Evolutionary conservation across 352 stramenopile genomes (phyloP), one percentile per base, ranked within the genome.

Genomic region (Plasmopara viticola): DNA sequence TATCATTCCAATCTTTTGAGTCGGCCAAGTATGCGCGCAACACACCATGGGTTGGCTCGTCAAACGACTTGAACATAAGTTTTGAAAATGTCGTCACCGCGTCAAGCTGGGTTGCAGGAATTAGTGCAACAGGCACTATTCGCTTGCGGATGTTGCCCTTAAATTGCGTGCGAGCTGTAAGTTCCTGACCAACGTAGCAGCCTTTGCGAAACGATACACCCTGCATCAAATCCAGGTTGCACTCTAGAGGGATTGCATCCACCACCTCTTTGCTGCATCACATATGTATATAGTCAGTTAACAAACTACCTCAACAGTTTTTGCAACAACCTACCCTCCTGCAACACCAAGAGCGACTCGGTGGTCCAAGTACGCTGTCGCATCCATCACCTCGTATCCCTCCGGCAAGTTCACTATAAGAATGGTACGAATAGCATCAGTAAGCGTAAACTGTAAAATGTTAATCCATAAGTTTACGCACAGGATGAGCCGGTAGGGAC

Each of bases 111-210:
- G 64, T 56, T 0, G 70, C 51, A n/a, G 78, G 75, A 9, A 93
- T 59, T 9, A 94, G 49, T n/a, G 80, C 78, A 14, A 89, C 46
- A 2, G 84, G 84, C 29, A 93, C 62, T 44, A 90, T 71, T 33
- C 84, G 76, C 59, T 94, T 94, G 20, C 84, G 78, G 9, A 94
- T 80, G 56, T 84, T 92, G 38, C 82, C 84, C 58, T 94, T 94
- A 62, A 96, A 98, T 51, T 98, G 90, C 34, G 94, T 97, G 30
- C 94, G 74, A 20, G 94, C 93, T 1, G 87, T 97, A 28, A 98
- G 77, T 59, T 98, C 94, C 70, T 98, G 94, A 2, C 94, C 94
- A 13, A 98, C 74, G 61, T 98, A 98, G 76, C 94, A 98, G 6
- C 94, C 94, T 66, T 98, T 98, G 35, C 74, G 70, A 66, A 98